phyloP scores from a whole-genome alignment of 208 protist species.

The Acanthamoeba royreba region DNA sequence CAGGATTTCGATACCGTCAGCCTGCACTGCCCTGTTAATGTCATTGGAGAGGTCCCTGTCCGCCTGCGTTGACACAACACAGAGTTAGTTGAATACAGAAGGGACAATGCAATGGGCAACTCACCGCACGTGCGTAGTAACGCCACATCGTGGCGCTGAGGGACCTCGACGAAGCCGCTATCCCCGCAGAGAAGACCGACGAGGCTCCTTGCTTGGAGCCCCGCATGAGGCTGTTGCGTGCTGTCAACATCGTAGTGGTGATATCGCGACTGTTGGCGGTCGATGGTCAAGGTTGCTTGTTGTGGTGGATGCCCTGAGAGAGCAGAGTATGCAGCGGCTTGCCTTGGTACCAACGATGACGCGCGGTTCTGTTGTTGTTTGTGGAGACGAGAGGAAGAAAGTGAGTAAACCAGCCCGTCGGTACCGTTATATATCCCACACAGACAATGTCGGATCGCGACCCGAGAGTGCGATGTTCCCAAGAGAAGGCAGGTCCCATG shows the following conservation, averaged over 20 bases:
- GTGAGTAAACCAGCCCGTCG: too few relatives aligned
- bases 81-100: not conserved
- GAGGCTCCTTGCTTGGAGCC: not conserved
- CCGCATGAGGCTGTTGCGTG: not conserved
- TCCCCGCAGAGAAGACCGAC: not conserved
- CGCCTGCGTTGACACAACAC: not conserved
- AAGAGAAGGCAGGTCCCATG: too few relatives aligned
- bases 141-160: not conserved
- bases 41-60: not conserved
- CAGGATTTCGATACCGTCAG: not conserved
- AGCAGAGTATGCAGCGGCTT: too few relatives aligned
- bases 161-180: not conserved
- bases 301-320: too few relatives aligned
- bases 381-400: too few relatives aligned
- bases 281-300: not conserved
- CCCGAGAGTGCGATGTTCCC: too few relatives aligned
- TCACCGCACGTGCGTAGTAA: not conserved
- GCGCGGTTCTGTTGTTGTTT: too few relatives aligned
- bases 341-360: too few relatives aligned
- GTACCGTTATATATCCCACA: too few relatives aligned
- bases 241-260: not conserved
- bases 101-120: not conserved
- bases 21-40: not conserved
- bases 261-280: not conserved
- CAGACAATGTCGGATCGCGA: too few relatives aligned